Conservation (phyloP, 371 early-diverging fungal species). For the Parasitella parasitica region DNA sequence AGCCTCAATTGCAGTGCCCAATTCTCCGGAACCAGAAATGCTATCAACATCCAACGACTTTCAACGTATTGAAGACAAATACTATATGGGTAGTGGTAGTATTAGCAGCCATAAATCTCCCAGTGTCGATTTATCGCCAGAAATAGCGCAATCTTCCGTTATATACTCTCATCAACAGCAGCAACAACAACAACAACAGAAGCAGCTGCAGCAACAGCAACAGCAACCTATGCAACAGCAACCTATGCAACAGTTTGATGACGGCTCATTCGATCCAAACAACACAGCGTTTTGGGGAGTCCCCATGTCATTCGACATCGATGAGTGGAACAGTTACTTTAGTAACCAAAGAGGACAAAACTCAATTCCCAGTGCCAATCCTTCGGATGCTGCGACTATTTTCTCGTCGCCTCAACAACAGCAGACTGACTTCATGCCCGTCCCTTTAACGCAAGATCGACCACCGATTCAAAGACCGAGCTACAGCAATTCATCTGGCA, state of each 20-base stretch:
- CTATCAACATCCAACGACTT: neutral
- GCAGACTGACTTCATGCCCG: neutral
- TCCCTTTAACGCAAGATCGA: neutral
- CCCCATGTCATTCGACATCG: conserved; percentile 35
- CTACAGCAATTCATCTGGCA: neutral
- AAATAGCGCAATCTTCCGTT: neutral
- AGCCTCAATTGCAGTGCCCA: conserved; percentile 36
- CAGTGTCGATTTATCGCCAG: conserved; percentile 14
- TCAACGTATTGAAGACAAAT: conserved; percentile 23
- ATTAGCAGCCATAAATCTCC: conserved; percentile 5
- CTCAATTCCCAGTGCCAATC: neutral
- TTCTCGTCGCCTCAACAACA: neutral
- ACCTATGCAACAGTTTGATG: neutral
- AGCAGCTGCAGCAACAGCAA: neutral
- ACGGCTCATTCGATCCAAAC: conserved; percentile 21
- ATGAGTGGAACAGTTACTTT: conserved; percentile 37
- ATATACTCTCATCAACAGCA: neutral
- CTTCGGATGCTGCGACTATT: neutral
- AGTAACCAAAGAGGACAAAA: conserved; percentile 15
- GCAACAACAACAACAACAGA: neutral
- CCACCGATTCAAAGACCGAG: neutral
- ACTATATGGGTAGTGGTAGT: conserved; percentile 14
- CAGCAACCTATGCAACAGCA: neutral
- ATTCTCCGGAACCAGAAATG: conserved; percentile 31
- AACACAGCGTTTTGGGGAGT: conserved; percentile 31